Base-by-base conservation (phyloP, 257 asterid genomes). In the Nicotiana benthamiana region DNA sequence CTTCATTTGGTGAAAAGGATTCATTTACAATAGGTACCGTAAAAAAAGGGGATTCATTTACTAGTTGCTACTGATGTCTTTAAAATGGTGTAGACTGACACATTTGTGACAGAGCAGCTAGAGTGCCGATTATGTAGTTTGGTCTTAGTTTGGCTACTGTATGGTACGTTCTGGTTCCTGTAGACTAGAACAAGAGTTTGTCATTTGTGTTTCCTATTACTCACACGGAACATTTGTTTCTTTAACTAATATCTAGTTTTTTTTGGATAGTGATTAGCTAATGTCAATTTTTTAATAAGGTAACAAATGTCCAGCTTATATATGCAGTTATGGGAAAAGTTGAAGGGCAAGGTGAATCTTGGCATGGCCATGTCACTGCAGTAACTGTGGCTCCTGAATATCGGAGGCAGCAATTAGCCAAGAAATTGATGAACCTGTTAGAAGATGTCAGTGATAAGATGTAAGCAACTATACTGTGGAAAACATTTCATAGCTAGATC, bases 321-420 rank as follows among this genome's bases (percentile, higher is more conserved):
- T 57, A 82, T 85, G 66, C 91, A 94, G 99, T 96, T 80, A 94
- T 94, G 99, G 99, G 98, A 24, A 96, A 96, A 86, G 97, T 93
- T 75, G 99, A 94, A 91, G 99, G 98, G 52, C 97, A 92, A 88
- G 98, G 98, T 59, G 99, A 96, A 87, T 94, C 97, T 60, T 96
- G 99, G 99, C 98, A 94, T 78, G 98, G 98, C 53, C 99, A 91
- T 82, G 99, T 96, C 83, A 94, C 78, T 68, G 98, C 99, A 82
- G 95, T 96, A 8, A 93, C 94, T 27, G 98, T 96, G 62, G 94
- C 94, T 77, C 95, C 99, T 76, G 99, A 94, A 84, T 96, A 46
- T 77, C 94, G 97, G 64, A 89, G 99, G 87, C 99, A 96, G 76
- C 94, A 91, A 83, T 86, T 96, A 90, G 98, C 97, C 77, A 94